Base-by-base conservation (phyloP, 768 basidiomycete genomes). In the Lactifluus subvellereus region DNA sequence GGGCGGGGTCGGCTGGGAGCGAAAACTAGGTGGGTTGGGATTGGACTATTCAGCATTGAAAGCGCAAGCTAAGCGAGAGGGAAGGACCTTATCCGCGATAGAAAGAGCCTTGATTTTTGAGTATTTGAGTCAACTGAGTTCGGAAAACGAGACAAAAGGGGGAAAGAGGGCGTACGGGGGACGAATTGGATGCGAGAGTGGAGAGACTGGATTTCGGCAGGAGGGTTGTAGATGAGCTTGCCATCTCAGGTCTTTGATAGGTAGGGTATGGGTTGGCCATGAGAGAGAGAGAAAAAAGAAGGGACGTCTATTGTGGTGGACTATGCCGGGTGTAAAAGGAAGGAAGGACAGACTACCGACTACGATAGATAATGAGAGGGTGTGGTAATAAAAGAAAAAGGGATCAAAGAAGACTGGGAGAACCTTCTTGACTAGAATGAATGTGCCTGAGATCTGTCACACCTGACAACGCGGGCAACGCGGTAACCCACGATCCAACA, bases 1-100 rank as follows among this genome's bases (percentile, higher is more conserved):
- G 76, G 1, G 81, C 78, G 22, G 83, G 81, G 60, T 79, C 72
- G 4, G 77, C 69, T 8, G 71, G 67, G 61, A 80, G 70, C 8
- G 75, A 68, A 69, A 73, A 80, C 79, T 80, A 54, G 11, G 47
- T 13, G 22, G 16, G 59, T 20, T 20, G 2, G 22, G 16, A 61
- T 20, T 20, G 1, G 20, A 42, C 8, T 10, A 20, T 18, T 66
- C 35, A 60, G 18, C 8, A 35, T 13, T 20, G 10, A 13, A 38
- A 14, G 20, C 8, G 16, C 10, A 48, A 30, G 16, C n/a, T 13
- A 18, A 38, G 16, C 6, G 51, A 30, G 27, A 6, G 4, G 6
- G 32, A 27, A 27, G 22, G 37, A 58, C 66, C 49, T 59, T 67
- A 18, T 66, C 67, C 6, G 67, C 45, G 14, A 67, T 3, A 3